Evolutionary conservation across 139 green algal species (phyloP).

Genomic region (Choricystis sp.): DNA sequence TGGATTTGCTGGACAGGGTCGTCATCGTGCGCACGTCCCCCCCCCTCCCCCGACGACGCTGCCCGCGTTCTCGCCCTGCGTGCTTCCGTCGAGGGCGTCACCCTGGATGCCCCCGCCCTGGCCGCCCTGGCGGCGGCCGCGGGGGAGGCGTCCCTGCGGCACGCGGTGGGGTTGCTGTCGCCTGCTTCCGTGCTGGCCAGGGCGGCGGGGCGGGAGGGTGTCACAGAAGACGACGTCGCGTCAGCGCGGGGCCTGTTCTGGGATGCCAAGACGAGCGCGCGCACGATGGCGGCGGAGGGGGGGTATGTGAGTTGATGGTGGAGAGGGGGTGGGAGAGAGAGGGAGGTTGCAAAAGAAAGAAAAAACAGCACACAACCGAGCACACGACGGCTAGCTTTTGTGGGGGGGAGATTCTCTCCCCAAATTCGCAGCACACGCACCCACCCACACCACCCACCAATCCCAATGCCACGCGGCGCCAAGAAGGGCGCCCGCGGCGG

Average conservation of each 20-base stretch:
- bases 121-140: slow-evolving; percentile 71
- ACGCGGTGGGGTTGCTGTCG: slow-evolving; percentile 72
- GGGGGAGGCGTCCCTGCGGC: slow-evolving; percentile 64
- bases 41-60: slow-evolving; percentile 77
- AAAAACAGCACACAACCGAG: too few species aligned
- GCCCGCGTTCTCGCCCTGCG: slow-evolving; percentile 82
- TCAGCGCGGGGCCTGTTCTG: slow-evolving; percentile 72
- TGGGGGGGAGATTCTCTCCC: too few species aligned
- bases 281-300: slow-evolving; percentile 77
- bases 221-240: slow-evolving; percentile 52
- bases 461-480: too few species aligned
- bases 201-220: slow-evolving; percentile 35
- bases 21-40: slow-evolving; percentile 96
- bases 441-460: too few species aligned
- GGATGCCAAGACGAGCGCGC: slow-evolving; percentile 78
- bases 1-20: slow-evolving; percentile 92
- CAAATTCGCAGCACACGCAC: too few species aligned
- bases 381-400: too few species aligned
- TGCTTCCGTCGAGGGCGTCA: slow-evolving; percentile 79
- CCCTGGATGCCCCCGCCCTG: slow-evolving; percentile 76
- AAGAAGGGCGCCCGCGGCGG: too few species aligned
- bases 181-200: slow-evolving; percentile 51
- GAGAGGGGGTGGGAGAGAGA: background rate
- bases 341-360: background rate
- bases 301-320: slow-evolving; percentile 69